Conservation (phyloP, 2,329 filamentous ascomycete species). For the Stagonosporopsis vannaccii region DNA sequence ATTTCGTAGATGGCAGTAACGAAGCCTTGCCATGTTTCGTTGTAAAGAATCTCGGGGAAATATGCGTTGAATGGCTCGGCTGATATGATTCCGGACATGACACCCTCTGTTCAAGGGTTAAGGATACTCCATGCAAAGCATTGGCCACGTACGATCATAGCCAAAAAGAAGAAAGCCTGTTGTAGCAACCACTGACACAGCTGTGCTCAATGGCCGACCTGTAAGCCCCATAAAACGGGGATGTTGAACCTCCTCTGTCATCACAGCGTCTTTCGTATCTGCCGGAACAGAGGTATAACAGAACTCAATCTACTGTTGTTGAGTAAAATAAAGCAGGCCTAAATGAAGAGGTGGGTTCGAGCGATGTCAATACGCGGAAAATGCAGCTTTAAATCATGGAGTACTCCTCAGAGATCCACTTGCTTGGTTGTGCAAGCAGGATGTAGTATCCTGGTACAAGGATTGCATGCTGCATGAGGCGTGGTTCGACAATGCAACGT, state of each 20-base stretch:
- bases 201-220: slow-evolving; percentile 34
- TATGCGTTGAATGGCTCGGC: slow-evolving; percentile 44
- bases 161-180: slow-evolving; percentile 45
- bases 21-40: slow-evolving; percentile 59
- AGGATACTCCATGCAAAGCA: background rate
- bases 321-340: background rate
- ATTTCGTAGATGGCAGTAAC: slow-evolving; percentile 62
- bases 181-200: slow-evolving; percentile 41
- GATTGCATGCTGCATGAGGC: slow-evolving; percentile 17
- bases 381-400: slow-evolving; percentile 3
- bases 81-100: slow-evolving; percentile 49
- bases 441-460: slow-evolving; percentile 16
- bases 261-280: background rate
- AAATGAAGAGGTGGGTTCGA: background rate
- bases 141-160: slow-evolving; percentile 37
- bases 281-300: too few relatives aligned
- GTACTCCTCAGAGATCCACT: slow-evolving; percentile 9
- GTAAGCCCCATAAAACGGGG: slow-evolving; percentile 42
- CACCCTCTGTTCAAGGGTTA: slow-evolving; percentile 36
- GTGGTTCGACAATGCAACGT: slow-evolving; percentile 18
- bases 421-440: background rate
- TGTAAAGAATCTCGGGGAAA: slow-evolving; percentile 50
- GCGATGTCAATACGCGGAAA: background rate
- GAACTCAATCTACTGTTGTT: background rate
- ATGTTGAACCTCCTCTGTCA: slow-evolving; percentile 24